Evolutionary conservation across 2,329 filamentous ascomycete genomes (phyloP).

Genomic region (Exserohilum turcica): DNA sequence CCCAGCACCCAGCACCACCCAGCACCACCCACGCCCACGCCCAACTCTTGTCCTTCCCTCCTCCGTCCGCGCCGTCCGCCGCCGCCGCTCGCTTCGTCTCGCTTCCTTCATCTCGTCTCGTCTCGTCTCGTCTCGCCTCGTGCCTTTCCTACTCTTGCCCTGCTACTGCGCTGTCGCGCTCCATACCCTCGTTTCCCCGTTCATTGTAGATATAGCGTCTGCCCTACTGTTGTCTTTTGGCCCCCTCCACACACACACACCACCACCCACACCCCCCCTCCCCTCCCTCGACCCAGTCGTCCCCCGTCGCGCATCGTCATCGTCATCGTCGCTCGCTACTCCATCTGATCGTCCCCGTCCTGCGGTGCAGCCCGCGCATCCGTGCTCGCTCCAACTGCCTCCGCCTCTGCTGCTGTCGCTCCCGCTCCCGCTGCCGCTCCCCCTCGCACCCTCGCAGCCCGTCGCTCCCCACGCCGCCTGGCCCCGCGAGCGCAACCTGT

Average conservation of each 20-base stretch:
- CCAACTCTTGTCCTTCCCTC: conserved; percentile 8
- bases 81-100: conserved; percentile 10
- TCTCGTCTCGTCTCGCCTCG: conserved; percentile 10
- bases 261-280: no score
- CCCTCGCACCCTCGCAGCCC: no score
- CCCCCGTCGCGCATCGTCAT: background rate
- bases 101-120: no score
- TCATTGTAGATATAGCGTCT: conserved; percentile 6
- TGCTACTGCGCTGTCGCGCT: conserved; percentile 12
- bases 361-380: conserved; percentile 22
- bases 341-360: conserved; percentile 3
- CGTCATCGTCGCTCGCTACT: conserved; percentile 18
- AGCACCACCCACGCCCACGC: background rate
- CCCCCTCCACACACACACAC: no score
- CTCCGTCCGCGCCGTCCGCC: conserved; percentile 9
- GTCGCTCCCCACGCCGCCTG: conserved; percentile 1
- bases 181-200: conserved; percentile 12
- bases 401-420: background rate
- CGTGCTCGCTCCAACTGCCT: conserved; percentile 12
- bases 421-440: background rate
- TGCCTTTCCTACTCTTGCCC: conserved; percentile 2
- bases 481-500: conserved; percentile 17
- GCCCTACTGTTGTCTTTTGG: background rate
- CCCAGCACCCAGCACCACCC: background rate
- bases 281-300: no score